phyloP scores from a whole-genome alignment of 139 green algal species.

The Haematococcus lacustris region DNA sequence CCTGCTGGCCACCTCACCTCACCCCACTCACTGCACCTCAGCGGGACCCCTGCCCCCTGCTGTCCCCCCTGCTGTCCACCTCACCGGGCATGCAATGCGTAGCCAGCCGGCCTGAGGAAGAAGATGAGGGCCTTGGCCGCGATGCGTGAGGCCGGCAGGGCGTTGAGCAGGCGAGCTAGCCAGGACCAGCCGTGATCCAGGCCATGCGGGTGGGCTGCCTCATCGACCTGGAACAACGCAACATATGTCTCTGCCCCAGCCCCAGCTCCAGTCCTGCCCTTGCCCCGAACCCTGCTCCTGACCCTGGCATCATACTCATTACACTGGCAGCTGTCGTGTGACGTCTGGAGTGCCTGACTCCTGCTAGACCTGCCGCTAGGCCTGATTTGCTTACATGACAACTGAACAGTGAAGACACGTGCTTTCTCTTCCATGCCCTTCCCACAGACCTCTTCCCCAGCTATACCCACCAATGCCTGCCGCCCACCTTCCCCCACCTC shows the following conservation, averaged over 20 bases:
- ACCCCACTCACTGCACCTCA: too few species aligned
- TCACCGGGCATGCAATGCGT: constrained; percentile 28
- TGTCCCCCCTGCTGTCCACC: too few species aligned
- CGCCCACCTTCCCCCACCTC: not conserved
- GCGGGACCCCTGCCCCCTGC: too few species aligned
- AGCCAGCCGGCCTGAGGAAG: constrained; percentile 51
- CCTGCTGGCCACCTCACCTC: too few species aligned
- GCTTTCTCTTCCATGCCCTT: not conserved
- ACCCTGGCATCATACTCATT: not conserved
- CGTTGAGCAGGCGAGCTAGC: constrained; percentile 52
- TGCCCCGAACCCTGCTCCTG: too few species aligned
- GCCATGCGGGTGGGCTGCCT: constrained; percentile 36
- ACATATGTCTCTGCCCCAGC: not conserved
- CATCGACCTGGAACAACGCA: constrained; percentile 28
- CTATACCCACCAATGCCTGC: not conserved
- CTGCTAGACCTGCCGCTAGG: too few species aligned
- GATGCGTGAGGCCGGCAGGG: constrained; percentile 46
- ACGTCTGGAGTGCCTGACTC: too few species aligned
- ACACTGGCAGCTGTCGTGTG: not conserved
- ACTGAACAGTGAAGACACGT: not conserved
- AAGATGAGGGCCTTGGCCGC: constrained; percentile 52
- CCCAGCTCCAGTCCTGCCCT: too few species aligned
- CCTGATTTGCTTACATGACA: too few species aligned
- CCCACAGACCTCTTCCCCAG: not conserved
- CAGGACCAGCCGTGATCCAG: constrained; percentile 50